Percentiles rank a stretch among this genome's conserved stretches.
Evolutionary conservation across 257 asterid species (phyloP).

Genomic region (Salvia miltiorrhiza): DNA sequence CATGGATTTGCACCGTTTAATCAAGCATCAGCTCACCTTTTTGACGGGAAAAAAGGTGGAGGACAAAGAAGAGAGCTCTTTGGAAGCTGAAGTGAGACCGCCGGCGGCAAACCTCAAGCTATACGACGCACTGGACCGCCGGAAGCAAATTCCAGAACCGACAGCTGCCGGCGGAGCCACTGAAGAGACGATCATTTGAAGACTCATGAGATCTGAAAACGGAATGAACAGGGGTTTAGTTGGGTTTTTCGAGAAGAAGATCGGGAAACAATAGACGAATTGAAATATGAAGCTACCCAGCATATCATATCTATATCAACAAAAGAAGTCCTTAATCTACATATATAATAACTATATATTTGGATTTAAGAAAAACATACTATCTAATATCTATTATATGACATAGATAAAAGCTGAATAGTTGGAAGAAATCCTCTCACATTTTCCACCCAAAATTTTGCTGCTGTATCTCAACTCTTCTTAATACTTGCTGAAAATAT

Average conservation of each 20-base stretch:
- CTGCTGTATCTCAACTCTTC: no score
- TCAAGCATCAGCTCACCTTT: not conserved
- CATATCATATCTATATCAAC: no score
- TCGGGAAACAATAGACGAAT: not conserved
- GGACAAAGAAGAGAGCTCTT: constrained; percentile 8
- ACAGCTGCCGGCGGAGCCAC: constrained; percentile 29
- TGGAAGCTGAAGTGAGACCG: constrained; percentile 12
- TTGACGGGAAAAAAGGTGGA: not conserved
- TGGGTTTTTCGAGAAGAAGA: constrained; percentile 9
- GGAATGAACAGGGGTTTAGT: constrained; percentile 13
- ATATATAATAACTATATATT: no score
- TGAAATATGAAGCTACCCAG: not conserved
- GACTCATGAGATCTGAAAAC: not conserved
- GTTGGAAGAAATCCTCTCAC: no score
- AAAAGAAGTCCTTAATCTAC: no score
- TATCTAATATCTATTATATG: no score
- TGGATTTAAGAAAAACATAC: no score
- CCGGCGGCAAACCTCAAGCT: not conserved
- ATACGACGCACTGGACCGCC: not conserved
- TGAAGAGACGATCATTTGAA: constrained; percentile 21
- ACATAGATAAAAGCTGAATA: no score
- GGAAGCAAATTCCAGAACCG: constrained; percentile 10
- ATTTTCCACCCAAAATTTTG: no score
- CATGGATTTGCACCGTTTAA: not conserved
- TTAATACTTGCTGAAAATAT: no score